Percentiles rank a stretch among this genome's conserved stretches.
phyloP scores from a whole-genome alignment of 2,329 filamentous ascomycete genomes.

The Cytospora leucostoma region DNA sequence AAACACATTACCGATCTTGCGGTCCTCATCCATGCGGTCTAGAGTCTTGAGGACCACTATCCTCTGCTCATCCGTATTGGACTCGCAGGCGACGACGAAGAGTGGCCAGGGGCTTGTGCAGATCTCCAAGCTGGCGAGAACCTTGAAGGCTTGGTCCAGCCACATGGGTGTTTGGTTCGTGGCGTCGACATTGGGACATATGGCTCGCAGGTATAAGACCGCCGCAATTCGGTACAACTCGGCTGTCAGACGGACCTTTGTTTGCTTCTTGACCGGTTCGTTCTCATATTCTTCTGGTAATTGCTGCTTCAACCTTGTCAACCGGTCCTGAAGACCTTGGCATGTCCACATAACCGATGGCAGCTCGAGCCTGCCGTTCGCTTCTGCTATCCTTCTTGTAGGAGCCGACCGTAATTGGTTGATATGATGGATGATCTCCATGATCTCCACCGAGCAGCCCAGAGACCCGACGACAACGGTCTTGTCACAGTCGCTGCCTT shows the following conservation, averaged over 20 bases:
- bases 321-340: slow-evolving; percentile 32
- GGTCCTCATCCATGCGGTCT: slow-evolving; percentile 44
- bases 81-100: slow-evolving; percentile 50
- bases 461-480: slow-evolving; percentile 47
- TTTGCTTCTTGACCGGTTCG: slow-evolving; percentile 26
- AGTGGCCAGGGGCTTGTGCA: slow-evolving; percentile 53
- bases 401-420: slow-evolving; percentile 39
- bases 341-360: slow-evolving; percentile 35
- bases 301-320: slow-evolving; percentile 34
- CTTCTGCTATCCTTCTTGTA: not conserved
- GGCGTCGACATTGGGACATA: slow-evolving; percentile 32
- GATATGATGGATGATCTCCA: slow-evolving; percentile 45
- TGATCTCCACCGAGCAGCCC: slow-evolving; percentile 49
- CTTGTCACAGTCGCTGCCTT: slow-evolving; percentile 36
- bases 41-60: slow-evolving; percentile 43
- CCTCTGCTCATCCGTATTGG: slow-evolving; percentile 43
- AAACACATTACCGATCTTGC: slow-evolving; percentile 48
- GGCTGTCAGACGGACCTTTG: slow-evolving; percentile 45
- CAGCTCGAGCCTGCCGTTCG: slow-evolving; percentile 2
- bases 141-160: slow-evolving; percentile 40
- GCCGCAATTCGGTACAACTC: slow-evolving; percentile 54
- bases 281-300: slow-evolving; percentile 35
- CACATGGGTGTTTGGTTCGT: slow-evolving; percentile 35
- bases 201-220: slow-evolving; percentile 34
- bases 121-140: slow-evolving; percentile 41